Evolutionary conservation across 257 asterid species (phyloP).

Genomic region (Apocynum venetum): DNA sequence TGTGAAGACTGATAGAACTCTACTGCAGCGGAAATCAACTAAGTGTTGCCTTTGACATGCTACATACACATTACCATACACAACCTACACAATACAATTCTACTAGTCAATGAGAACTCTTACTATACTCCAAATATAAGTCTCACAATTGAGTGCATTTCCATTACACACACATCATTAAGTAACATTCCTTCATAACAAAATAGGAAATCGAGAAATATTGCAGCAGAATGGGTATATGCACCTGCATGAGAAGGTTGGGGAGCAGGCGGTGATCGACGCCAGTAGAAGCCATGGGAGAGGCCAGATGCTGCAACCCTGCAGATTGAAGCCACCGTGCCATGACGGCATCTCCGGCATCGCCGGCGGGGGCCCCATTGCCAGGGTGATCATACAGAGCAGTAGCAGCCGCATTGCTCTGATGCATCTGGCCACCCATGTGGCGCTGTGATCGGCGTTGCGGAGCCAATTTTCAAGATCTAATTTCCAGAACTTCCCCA

Average conservation of each 20-base stretch:
- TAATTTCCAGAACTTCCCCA: conserved; percentile 44
- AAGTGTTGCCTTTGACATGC: background rate
- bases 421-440: conserved; percentile 99
- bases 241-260: conserved; percentile 22
- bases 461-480: conserved; percentile 97
- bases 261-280: conserved; percentile 17
- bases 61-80: background rate
- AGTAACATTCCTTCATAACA: background rate
- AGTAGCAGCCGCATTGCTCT: conserved; percentile 87
- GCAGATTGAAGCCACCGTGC: conserved; percentile 99
- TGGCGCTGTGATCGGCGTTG: conserved; percentile 96
- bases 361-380: conserved; percentile 62
- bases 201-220: background rate
- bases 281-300: conserved; percentile 60
- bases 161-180: background rate
- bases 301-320: conserved; percentile 98
- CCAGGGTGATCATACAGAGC: conserved; percentile 81
- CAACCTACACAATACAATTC: background rate
- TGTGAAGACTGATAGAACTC: background rate
- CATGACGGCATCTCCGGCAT: conserved; percentile 95
- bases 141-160: background rate
- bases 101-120: too few relatives aligned
- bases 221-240: background rate
- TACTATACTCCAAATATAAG: background rate
- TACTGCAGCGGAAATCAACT: background rate